These are phyloP conservation scores for Danielozyma ontarioensis DNA, from an alignment of 805 yeast genomes.

Conservation along the genomic window DNA sequence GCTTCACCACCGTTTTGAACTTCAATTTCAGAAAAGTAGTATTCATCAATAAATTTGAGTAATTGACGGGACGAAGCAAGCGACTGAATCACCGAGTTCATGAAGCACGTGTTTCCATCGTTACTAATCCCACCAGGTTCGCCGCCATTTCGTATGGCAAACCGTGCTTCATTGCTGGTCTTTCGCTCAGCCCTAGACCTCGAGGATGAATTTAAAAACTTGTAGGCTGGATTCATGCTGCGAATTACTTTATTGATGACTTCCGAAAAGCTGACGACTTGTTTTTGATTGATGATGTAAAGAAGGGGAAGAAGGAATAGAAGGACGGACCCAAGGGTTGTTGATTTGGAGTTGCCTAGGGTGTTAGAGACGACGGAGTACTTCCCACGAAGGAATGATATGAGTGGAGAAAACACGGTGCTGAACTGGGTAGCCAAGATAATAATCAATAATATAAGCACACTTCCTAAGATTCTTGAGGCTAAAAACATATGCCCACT, in stretches of 20 bases:
- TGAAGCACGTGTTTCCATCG: conserved; percentile 92
- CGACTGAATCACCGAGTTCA: conserved; percentile 85
- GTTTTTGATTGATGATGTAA: background rate
- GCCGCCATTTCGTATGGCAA: conserved; percentile 60
- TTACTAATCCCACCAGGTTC: conserved; percentile 80
- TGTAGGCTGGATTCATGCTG: conserved; percentile 11
- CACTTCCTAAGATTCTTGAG: too few species aligned
- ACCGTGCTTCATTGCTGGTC: conserved; percentile 21
- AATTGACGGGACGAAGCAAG: conserved; percentile 69
- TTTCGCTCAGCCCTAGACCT: background rate
- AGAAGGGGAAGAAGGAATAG: conserved; percentile 2
- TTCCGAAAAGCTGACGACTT: conserved; percentile 7
- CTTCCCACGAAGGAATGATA: background rate
- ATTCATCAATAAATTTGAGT: conserved; percentile 47
- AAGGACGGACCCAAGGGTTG: conserved; percentile 1
- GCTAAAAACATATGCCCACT: too few species aligned
- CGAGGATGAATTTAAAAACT: conserved; percentile 3
- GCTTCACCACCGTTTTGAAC: conserved; percentile 14
- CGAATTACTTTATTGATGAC: conserved; percentile 4
- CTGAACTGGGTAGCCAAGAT: conserved; percentile 1
- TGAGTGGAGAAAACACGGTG: background rate
- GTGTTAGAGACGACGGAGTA: background rate
- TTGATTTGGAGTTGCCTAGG: background rate
- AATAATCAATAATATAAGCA: background rate
- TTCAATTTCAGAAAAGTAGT: conserved; percentile 23